phyloP scores from a whole-genome alignment of 345 rosid genomes.

The Aegle marmelos region DNA sequence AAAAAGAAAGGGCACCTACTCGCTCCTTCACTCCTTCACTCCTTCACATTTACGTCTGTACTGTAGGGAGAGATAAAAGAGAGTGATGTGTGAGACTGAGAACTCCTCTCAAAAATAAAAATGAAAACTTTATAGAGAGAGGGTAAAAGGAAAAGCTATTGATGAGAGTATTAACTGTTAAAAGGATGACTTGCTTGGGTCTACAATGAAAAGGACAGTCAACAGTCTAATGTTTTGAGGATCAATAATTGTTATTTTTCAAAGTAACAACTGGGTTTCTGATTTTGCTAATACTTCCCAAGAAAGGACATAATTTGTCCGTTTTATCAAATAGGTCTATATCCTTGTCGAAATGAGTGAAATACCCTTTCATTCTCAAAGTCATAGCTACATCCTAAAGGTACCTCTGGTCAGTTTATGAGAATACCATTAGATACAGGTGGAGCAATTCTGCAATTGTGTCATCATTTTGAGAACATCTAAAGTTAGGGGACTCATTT shows the following conservation, averaged over 20 bases:
- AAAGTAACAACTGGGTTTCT: background rate
- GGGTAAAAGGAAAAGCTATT: background rate
- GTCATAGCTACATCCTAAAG: no score
- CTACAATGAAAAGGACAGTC: constrained; percentile 51
- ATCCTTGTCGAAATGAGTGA: background rate
- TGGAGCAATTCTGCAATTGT: background rate
- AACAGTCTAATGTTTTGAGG: constrained; percentile 35
- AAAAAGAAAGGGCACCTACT: constrained; percentile 23
- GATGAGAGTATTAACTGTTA: background rate
- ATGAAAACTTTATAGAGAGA: constrained; percentile 7
- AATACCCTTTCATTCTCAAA: background rate
- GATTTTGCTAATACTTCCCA: background rate
- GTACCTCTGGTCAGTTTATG: no score
- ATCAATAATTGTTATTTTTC: constrained; percentile 1
- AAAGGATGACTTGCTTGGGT: constrained; percentile 28
- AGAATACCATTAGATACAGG: background rate
- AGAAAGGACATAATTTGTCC: background rate
- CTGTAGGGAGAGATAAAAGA: constrained; percentile 37
- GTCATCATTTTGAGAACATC: background rate
- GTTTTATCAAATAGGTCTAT: background rate
- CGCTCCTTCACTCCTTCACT: constrained; percentile 18
- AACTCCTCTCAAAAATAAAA: background rate
- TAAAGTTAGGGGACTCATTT: background rate
- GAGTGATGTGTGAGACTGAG: constrained; percentile 16
- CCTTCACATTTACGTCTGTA: constrained; percentile 15